Conservation (phyloP, 176 grass and related monocot genomes). For the Zoysia japonica region DNA sequence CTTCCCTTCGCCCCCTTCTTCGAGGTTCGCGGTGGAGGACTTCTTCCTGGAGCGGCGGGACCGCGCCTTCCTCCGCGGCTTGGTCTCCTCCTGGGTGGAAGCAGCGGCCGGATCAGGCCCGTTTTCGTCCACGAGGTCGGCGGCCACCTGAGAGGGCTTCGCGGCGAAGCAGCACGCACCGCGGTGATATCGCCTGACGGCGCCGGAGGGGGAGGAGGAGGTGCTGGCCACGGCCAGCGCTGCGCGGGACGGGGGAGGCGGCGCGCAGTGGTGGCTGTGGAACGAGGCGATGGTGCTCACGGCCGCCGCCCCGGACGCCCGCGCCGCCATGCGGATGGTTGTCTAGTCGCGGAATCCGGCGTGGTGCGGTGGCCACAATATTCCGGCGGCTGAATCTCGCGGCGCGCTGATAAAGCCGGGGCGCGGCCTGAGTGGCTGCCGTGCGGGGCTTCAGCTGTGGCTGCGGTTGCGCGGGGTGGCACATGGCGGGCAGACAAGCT, state of each 20-base stretch:
- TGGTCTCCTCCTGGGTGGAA: slow-evolving; percentile 17
- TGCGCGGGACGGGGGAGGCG: slow-evolving; percentile 32
- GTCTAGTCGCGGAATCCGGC: not conserved
- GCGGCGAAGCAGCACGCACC: slow-evolving; percentile 49
- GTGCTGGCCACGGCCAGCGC: not conserved
- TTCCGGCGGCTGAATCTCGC: not conserved
- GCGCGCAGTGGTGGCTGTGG: slow-evolving; percentile 40
- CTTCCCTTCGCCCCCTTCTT: slow-evolving; percentile 1
- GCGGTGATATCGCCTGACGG: slow-evolving; percentile 32
- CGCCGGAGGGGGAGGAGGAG: not conserved
- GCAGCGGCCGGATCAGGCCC: not conserved
- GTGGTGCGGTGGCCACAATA: slow-evolving; percentile 7
- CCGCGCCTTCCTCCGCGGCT: slow-evolving; percentile 25
- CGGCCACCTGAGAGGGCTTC: slow-evolving; percentile 39
- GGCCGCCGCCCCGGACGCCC: slow-evolving; percentile 23
- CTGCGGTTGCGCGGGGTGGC: slow-evolving; percentile 42
- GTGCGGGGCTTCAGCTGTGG: slow-evolving; percentile 39
- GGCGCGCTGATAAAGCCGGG: slow-evolving; percentile 48
- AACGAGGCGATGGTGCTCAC: slow-evolving; percentile 48
- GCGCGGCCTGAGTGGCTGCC: slow-evolving; percentile 53
- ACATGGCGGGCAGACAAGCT: not conserved
- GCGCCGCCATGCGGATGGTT: slow-evolving; percentile 16
- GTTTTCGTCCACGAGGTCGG: slow-evolving; percentile 36
- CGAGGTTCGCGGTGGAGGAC: slow-evolving; percentile 16
- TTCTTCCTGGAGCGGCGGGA: slow-evolving; percentile 34